A percentile compares a stretch with the other conserved stretches of the same genome.
These are phyloP conservation scores for Metarhizium rileyi DNA, from an alignment of 2,329 filamentous ascomycete species.

Conservation along the genomic window DNA sequence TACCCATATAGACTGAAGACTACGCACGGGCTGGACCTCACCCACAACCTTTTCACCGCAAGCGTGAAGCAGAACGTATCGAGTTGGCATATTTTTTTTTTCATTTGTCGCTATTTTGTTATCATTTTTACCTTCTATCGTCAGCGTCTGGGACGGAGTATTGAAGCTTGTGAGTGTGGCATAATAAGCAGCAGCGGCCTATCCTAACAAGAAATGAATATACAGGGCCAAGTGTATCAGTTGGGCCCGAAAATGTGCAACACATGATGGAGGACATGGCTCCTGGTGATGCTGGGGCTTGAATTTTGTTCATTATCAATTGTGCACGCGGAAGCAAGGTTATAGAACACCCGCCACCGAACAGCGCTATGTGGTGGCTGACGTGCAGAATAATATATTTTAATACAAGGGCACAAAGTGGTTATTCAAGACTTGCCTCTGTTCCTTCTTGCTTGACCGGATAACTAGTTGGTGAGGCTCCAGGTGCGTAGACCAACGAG, in stretches of 20 bases:
- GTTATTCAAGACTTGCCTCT: background rate
- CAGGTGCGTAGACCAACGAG: background rate
- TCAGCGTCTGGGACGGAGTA: conserved; percentile 3
- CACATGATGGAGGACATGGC: background rate
- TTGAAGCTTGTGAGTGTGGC: background rate
- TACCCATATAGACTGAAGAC: conserved; percentile 28
- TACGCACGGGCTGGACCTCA: conserved; percentile 7
- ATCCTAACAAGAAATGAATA: background rate
- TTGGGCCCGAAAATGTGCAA: background rate
- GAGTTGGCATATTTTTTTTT: conserved; percentile 20
- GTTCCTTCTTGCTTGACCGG: background rate
- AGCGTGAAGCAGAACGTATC: conserved; percentile 19
- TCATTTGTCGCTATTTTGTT: conserved; percentile 18
- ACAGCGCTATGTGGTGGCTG: background rate
- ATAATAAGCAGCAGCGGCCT: background rate
- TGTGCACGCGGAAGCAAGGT: background rate
- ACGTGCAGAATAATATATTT: conserved; percentile 4
- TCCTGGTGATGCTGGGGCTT: background rate
- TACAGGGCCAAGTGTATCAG: conserved; percentile 1
- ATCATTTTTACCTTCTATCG: background rate
- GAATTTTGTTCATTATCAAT: conserved; percentile 2
- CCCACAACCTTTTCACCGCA: conserved; percentile 14
- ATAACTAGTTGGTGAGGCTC: background rate
- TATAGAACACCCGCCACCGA: conserved; percentile 1
- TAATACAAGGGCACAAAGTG: background rate